Base-by-base conservation (phyloP, 2,329 filamentous ascomycete genomes). In the Ophiocordyceps polyrhachis-furcata region DNA sequence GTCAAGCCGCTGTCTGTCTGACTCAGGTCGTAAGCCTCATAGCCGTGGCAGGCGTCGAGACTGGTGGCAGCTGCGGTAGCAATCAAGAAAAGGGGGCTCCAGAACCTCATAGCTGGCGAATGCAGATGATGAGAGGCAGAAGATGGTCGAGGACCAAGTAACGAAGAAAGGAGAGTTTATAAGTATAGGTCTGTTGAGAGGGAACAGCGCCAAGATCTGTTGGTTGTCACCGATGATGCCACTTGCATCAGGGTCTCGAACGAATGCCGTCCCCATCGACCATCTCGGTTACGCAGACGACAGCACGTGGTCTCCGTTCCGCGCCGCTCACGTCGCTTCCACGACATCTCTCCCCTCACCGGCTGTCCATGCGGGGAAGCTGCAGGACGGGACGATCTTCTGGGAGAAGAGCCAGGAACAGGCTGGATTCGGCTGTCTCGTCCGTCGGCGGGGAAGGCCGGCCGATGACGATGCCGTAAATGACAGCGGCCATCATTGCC, bases 21-120 rank as follows among this genome's bases (percentile, higher is more conserved):
- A 44, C 65, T 58, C 14, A 84, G 66, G 55, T 81, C 75, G 17
- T 68, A 71, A 2, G 79, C 81, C 25, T 56, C 68, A 62, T 86
- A 87, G 14, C 82, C 81, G 0, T 79, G 79, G 53, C 82, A 86
- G 2, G 75, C 65, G 11, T 63, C 48, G 31, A 54, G 42, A 15
- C 15, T 28, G 20, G 3, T 17, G 35, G 35, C 35, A 6, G 35
- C 35, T n/a, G 35, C 35, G 17, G 35, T 38, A 17, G 35, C 17
- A 5, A 20, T 19, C 7, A 38, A 38, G 35, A 38, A 38, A 19
- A 38, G n/a, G 15, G 35, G n/a, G n/a, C 35, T 19, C 35, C 35
- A 38, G 35, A 19, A 9, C 35, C 35, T 38, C 35, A 38, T 38
- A 19, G n/a, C 17, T 17, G 35, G 17, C 9, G n/a, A 38, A 11